These are phyloP conservation scores for Claviceps maximensis DNA, from an alignment of 2,329 filamentous ascomycete genomes.

Conservation along the genomic window DNA sequence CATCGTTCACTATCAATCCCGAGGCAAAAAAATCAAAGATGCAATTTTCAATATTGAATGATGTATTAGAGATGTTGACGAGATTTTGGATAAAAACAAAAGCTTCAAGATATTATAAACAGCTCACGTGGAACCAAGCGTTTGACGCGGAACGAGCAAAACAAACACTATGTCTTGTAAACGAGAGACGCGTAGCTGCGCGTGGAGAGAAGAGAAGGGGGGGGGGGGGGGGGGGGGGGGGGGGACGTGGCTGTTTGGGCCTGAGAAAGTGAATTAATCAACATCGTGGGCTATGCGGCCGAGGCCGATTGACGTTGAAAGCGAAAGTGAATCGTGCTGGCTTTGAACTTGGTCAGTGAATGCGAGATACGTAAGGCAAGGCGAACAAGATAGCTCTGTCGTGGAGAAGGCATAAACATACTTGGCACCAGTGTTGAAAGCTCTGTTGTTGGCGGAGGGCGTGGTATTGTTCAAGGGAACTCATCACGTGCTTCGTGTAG, in stretches of 20 bases:
- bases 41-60: neutral
- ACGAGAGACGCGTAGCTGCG: neutral
- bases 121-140: neutral
- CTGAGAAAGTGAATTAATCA: neutral
- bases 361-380: neutral
- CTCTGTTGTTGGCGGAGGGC: neutral
- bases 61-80: neutral
- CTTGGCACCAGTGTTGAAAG: neutral
- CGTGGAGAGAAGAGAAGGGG: constrained; percentile 20
- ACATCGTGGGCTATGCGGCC: neutral
- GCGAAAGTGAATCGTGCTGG: neutral
- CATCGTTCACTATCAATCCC: neutral
- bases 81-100: constrained; percentile 13
- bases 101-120: constrained; percentile 17
- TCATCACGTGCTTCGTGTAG: neutral
- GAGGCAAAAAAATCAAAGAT: neutral
- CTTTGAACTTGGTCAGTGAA: neutral
- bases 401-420: neutral
- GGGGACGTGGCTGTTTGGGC: neutral
- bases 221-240: no score
- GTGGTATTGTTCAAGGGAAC: neutral
- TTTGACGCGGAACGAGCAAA: neutral
- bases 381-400: neutral
- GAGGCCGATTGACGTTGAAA: neutral
- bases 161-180: neutral